These are phyloP conservation scores for Diaporthe batatas DNA, from an alignment of 2,329 filamentous ascomycete genomes.

Conservation along the genomic window DNA sequence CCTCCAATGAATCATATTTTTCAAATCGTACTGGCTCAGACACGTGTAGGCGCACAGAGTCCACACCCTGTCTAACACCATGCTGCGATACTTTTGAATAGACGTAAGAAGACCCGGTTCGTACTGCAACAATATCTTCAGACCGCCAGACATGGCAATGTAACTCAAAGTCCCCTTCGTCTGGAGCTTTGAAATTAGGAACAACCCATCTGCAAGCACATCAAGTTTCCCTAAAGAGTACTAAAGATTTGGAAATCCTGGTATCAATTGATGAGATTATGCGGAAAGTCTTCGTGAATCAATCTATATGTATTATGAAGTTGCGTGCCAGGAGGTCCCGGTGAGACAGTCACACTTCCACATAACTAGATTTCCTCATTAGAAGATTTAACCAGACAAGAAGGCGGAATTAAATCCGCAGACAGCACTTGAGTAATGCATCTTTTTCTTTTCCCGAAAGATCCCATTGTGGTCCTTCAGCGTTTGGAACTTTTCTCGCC, in stretches of 20 bases:
- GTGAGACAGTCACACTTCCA: background rate
- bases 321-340: background rate
- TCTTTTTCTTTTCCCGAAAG: no score
- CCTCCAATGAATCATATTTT: background rate
- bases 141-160: no score
- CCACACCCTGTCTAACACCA: fast-evolving
- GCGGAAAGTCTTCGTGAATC: background rate
- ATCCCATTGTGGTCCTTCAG: background rate
- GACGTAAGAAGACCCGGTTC: background rate
- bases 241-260: background rate
- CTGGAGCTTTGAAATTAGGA: background rate
- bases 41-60: background rate
- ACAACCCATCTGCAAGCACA: background rate
- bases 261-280: no score
- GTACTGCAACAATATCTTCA: background rate
- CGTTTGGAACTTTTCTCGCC: background rate
- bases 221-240: background rate
- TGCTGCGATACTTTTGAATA: background rate
- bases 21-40: no score
- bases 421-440: no score
- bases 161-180: background rate
- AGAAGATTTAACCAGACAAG: no score
- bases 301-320: background rate
- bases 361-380: background rate
- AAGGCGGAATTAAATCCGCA: no score